These are phyloP conservation scores for Pisolithus microcarpus DNA, from an alignment of 768 basidiomycete genomes.

Conservation along the genomic window DNA sequence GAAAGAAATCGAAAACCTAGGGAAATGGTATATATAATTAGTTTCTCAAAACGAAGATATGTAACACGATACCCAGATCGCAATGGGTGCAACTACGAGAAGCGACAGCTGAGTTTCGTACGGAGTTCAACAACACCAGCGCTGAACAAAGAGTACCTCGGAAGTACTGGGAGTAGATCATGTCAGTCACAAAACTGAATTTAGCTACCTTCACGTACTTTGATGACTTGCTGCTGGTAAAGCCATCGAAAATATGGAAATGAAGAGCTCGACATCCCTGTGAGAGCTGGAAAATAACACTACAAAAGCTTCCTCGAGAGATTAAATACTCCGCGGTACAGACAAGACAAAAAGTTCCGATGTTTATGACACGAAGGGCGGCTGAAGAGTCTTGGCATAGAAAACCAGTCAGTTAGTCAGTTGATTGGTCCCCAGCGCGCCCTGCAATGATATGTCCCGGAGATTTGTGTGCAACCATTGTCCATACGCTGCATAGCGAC, in stretches of 20 bases:
- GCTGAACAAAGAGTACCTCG: not conserved
- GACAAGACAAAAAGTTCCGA: too few species aligned
- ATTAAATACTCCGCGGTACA: not conserved
- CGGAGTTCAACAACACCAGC: not conserved
- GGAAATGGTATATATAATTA: not conserved
- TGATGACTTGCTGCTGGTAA: slow-evolving; percentile 4
- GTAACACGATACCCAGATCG: slow-evolving; percentile 4
- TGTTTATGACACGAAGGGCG: too few species aligned
- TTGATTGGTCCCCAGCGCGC: too few species aligned
- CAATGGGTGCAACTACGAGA: slow-evolving; percentile 2
- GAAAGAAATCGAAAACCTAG: slow-evolving; percentile 6
- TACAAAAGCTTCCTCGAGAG: not conserved
- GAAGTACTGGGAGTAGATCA: slow-evolving; percentile 1
- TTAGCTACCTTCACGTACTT: not conserved
- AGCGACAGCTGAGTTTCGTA: not conserved
- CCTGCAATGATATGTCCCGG: too few species aligned
- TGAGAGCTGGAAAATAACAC: too few species aligned
- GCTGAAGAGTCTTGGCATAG: too few species aligned
- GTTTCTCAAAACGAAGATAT: not conserved
- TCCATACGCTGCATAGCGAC: too few species aligned
- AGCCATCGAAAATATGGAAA: slow-evolving; percentile 3
- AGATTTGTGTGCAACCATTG: too few species aligned
- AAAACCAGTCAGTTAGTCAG: too few species aligned
- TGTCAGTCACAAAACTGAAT: not conserved
- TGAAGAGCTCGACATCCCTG: not conserved